Evolutionary conservation across 2,329 filamentous ascomycete species (phyloP).

Genomic region (Fusarium marasasianum): DNA sequence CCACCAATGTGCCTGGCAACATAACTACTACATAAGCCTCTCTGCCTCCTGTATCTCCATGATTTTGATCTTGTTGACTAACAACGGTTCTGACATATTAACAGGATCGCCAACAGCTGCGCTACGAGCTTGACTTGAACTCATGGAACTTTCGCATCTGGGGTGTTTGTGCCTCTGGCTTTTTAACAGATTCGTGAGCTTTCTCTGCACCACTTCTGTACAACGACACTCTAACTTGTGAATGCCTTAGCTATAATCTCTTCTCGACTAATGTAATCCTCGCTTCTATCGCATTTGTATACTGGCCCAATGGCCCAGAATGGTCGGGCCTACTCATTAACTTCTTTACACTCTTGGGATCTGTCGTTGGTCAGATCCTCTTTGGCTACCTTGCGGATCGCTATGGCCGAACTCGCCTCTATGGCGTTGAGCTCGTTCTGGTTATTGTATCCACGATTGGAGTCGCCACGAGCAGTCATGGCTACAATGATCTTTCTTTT

Average conservation of each 20-base stretch:
- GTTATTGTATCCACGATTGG: slow-evolving; percentile 67
- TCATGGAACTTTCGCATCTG: slow-evolving; percentile 65
- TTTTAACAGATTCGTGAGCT: slow-evolving; percentile 62
- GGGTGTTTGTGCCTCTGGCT: slow-evolving; percentile 64
- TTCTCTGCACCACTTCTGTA: not conserved
- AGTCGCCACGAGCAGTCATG: slow-evolving; percentile 61
- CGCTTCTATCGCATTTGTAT: slow-evolving; percentile 62
- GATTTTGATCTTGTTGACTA: slow-evolving; percentile 12
- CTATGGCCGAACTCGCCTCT: slow-evolving; percentile 64
- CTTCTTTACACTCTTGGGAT: slow-evolving; percentile 62
- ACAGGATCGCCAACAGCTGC: slow-evolving; percentile 61
- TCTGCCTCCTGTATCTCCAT: slow-evolving; percentile 2
- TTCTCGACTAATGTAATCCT: slow-evolving; percentile 65
- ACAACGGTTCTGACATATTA: slow-evolving; percentile 7
- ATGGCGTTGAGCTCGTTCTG: slow-evolving; percentile 65
- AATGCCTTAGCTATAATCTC: slow-evolving; percentile 55
- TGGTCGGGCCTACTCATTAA: slow-evolving; percentile 61
- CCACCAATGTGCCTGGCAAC: not conserved
- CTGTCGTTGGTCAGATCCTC: slow-evolving; percentile 60
- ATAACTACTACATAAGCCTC: slow-evolving; percentile 6
- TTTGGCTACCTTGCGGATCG: slow-evolving; percentile 65
- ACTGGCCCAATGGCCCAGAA: slow-evolving; percentile 57
- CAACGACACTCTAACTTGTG: not conserved
- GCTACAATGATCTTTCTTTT: slow-evolving; percentile 60
- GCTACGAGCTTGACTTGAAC: slow-evolving; percentile 64